Conservation (phyloP, 2,329 filamentous ascomycete genomes). For the Geoglossum cookeanum region DNA sequence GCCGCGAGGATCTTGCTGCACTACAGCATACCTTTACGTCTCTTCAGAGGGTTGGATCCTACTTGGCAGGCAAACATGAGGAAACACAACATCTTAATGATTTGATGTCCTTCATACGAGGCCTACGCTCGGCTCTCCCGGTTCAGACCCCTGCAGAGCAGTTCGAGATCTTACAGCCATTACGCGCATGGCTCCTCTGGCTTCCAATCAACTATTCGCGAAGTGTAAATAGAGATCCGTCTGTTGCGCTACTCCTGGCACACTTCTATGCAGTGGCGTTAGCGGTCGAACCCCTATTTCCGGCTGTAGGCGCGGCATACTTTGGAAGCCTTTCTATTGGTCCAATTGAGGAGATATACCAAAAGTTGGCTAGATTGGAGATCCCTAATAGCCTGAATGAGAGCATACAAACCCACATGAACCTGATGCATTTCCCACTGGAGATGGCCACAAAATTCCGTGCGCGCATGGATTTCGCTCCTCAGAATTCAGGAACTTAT, state of each 20-base stretch:
- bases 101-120: slow-evolving; percentile 52
- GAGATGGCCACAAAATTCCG: slow-evolving; percentile 51
- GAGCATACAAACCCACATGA: slow-evolving; percentile 40
- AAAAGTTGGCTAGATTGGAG: slow-evolving; percentile 51
- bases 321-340: slow-evolving; percentile 62
- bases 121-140: slow-evolving; percentile 50
- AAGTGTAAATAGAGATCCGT: slow-evolving; percentile 54
- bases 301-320: slow-evolving; percentile 77
- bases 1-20: slow-evolving; percentile 28
- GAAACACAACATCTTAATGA: slow-evolving; percentile 49
- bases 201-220: slow-evolving; percentile 71
- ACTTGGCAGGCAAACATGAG: slow-evolving; percentile 49
- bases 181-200: slow-evolving; percentile 92
- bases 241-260: slow-evolving; percentile 64
- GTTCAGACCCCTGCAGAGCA: slow-evolving; percentile 56
- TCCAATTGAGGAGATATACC: slow-evolving; percentile 73
- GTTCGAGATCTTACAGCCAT: slow-evolving; percentile 72
- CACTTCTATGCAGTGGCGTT: slow-evolving; percentile 84
- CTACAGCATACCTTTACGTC: slow-evolving; percentile 48
- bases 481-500: slow-evolving; percentile 34
- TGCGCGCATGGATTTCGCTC: slow-evolving; percentile 46
- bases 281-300: slow-evolving; percentile 76
- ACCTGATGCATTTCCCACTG: slow-evolving; percentile 54
- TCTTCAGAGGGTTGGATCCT: slow-evolving; percentile 35
- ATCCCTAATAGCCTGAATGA: slow-evolving; percentile 31